Conservation (phyloP, 768 basidiomycete species). For the Suillus clintonianus region DNA sequence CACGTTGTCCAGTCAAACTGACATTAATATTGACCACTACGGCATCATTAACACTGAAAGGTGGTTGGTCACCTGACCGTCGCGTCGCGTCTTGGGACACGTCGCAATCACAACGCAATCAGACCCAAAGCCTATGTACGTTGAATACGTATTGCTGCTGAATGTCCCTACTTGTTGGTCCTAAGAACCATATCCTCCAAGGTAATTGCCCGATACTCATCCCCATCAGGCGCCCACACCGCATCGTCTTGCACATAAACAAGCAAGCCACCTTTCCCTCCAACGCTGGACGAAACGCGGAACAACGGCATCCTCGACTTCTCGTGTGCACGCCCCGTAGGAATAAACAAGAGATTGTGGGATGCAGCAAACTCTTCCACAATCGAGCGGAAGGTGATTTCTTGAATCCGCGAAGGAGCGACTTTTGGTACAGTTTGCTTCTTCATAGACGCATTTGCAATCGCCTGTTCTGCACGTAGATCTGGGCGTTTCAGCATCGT, state of each 20-base stretch:
- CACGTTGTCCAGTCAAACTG: neutral
- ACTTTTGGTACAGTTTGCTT: conserved; percentile 35
- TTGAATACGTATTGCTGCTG: neutral
- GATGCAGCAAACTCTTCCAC: conserved; percentile 88
- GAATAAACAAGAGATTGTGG: conserved; percentile 88
- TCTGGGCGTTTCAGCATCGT: conserved; percentile 69
- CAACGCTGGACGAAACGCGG: conserved; percentile 73
- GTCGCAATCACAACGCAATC: neutral
- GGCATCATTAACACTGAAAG: neutral
- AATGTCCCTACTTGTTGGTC: conserved; percentile 39
- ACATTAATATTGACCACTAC: neutral
- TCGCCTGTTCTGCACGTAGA: conserved; percentile 49
- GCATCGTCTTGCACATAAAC: conserved; percentile 94
- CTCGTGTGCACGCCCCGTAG: conserved; percentile 83
- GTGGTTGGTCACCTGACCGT: neutral
- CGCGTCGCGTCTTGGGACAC: neutral
- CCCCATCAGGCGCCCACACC: conserved; percentile 78
- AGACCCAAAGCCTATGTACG: neutral
- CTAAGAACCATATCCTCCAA: conserved; percentile 87
- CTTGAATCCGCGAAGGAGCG: conserved; percentile 58
- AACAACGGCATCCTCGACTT: conserved; percentile 88
- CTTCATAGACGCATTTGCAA: conserved; percentile 19
- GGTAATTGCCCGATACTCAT: conserved; percentile 73
- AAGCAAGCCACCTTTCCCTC: conserved; percentile 84
- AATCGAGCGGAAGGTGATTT: conserved; percentile 90